Percentiles rank a stretch among this genome's conserved stretches.
Conservation (phyloP, 345 rosid genomes). For the Turritis glabra region DNA sequence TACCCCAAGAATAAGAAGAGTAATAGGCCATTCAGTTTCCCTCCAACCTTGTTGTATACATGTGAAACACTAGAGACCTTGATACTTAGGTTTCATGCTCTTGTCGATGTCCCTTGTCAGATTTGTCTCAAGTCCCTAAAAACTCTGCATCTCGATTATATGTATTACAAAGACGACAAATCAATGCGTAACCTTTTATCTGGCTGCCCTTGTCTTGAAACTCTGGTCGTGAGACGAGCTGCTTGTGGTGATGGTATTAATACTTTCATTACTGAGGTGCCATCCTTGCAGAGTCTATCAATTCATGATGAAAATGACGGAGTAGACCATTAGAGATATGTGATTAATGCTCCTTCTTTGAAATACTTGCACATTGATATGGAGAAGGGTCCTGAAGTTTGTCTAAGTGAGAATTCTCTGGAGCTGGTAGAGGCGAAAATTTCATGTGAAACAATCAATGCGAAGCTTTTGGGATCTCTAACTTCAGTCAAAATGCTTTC, state of each 20-base stretch:
- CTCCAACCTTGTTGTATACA: background rate
- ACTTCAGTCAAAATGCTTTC: background rate
- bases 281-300: background rate
- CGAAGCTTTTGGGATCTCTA: background rate
- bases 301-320: background rate
- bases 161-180: background rate
- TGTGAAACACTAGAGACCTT: background rate
- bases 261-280: background rate
- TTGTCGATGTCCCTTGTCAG: background rate
- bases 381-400: background rate
- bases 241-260: background rate
- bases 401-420: background rate
- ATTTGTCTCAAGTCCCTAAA: constrained; percentile 1
- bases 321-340: background rate
- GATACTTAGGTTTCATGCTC: background rate
- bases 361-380: background rate
- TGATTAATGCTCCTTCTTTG: background rate
- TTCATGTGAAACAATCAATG: background rate
- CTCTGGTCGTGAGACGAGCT: background rate
- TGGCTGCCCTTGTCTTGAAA: constrained; percentile 10
- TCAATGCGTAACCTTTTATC: background rate
- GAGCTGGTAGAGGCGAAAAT: background rate
- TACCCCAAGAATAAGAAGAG: background rate
- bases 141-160: background rate
- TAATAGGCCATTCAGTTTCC: background rate